phyloP scores from a whole-genome alignment of 2,329 filamentous ascomycete species.

The Diaporthe sp. region DNA sequence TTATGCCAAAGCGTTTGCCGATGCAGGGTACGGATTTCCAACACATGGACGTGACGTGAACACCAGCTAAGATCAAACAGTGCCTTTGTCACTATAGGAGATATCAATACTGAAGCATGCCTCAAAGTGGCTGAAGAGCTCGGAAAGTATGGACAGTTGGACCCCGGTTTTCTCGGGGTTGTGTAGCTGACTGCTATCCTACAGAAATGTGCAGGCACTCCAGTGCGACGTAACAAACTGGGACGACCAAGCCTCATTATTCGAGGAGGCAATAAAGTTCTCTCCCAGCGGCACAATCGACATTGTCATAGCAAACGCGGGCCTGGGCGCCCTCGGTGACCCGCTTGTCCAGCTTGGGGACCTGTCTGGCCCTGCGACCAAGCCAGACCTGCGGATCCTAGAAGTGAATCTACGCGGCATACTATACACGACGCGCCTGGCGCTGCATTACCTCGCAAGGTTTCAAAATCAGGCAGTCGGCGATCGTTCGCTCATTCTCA shows the following conservation, averaged over 20 bases:
- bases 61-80: background rate
- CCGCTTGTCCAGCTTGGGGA: background rate
- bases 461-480: background rate
- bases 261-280: background rate
- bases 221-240: background rate
- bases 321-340: background rate
- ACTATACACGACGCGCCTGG: background rate
- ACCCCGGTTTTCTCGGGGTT: fast-evolving
- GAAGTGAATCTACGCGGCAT: background rate
- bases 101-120: background rate
- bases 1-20: background rate
- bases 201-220: background rate
- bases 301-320: background rate
- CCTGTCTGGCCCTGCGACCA: background rate
- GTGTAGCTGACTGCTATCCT: background rate
- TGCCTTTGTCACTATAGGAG: background rate
- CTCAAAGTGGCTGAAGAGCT: background rate
- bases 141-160: background rate
- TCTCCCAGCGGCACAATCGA: background rate
- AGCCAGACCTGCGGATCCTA: background rate
- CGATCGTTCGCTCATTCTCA: background rate
- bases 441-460: background rate
- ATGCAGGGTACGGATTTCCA: background rate
- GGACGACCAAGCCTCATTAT: background rate
- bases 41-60: background rate